These are phyloP conservation scores for Zygoascus ofunaensis DNA, from an alignment of 805 yeast genomes.

Conservation along the genomic window DNA sequence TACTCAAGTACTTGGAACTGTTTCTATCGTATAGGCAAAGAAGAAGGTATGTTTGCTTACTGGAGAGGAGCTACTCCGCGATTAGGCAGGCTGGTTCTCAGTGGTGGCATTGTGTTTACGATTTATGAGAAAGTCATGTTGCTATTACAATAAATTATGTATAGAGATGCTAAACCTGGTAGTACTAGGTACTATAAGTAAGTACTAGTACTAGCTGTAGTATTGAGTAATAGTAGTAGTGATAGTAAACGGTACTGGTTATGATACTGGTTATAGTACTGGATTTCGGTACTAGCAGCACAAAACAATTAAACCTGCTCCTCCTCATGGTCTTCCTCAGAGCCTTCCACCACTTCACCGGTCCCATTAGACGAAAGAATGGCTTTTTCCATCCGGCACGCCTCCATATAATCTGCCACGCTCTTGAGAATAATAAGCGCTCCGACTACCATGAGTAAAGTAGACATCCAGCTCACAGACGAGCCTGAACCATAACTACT, in stretches of 20 bases:
- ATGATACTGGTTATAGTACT: too few species aligned
- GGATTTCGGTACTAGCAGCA: too few species aligned
- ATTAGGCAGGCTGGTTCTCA: constrained; percentile 78
- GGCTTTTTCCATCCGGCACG: constrained; percentile 64
- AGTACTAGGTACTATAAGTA: too few species aligned
- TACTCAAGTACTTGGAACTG: constrained; percentile 76
- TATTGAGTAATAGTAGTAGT: too few species aligned
- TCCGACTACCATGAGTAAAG: constrained; percentile 60
- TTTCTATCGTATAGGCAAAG: constrained; percentile 64
- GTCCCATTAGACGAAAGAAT: constrained; percentile 31
- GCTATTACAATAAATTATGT: constrained; percentile 19
- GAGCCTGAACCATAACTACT: constrained; percentile 10
- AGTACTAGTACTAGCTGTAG: too few species aligned
- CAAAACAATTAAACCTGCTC: too few species aligned
- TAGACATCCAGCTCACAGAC: constrained; percentile 40
- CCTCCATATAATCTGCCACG: constrained; percentile 59
- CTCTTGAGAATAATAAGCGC: constrained; percentile 56
- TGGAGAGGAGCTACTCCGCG: constrained; percentile 99
- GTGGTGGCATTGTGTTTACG: constrained; percentile 97
- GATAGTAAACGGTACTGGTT: too few species aligned
- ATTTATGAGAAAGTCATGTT: constrained; percentile 84
- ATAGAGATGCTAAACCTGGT: neutral
- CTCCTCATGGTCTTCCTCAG: constrained; percentile 5
- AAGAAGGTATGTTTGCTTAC: constrained; percentile 84
- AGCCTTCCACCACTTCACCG: neutral